Conservation (phyloP, 2,329 filamentous ascomycete species). For the Tolypocladium cylindrosporum region DNA sequence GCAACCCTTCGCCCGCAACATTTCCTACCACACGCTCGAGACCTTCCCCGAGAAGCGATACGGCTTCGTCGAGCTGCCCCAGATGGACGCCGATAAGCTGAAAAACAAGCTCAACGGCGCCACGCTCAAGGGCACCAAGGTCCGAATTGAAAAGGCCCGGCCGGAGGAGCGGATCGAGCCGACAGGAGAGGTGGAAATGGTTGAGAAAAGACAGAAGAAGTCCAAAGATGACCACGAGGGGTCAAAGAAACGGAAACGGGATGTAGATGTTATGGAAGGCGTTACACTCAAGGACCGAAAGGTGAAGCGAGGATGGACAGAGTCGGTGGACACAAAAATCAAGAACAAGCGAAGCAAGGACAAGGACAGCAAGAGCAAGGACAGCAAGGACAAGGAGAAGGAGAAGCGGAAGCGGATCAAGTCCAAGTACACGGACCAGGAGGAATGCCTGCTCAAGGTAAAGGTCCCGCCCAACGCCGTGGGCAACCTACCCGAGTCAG, state of each 20-base stretch:
- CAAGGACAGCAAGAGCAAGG: conserved; percentile 35
- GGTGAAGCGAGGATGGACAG: conserved; percentile 85
- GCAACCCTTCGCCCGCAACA: conserved; percentile 57
- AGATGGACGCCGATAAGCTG: conserved; percentile 76
- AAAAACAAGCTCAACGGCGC: conserved; percentile 85
- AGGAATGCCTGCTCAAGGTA: conserved; percentile 80
- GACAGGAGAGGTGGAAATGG: conserved; percentile 19
- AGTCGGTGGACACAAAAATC: conserved; percentile 42
- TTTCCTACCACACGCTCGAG: conserved; percentile 80
- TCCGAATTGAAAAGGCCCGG: conserved; percentile 73
- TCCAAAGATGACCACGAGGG: conserved; percentile 22
- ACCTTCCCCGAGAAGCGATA: conserved; percentile 86
- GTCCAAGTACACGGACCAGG: conserved; percentile 71
- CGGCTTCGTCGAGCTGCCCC: conserved; percentile 80
- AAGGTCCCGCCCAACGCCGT: conserved; percentile 46
- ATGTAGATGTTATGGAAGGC: conserved; percentile 47
- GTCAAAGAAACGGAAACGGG: conserved; percentile 41
- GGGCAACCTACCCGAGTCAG: conserved; percentile 29
- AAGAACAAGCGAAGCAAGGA: conserved; percentile 38
- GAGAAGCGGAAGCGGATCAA: conserved; percentile 50
- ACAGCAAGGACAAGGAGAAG: conserved; percentile 38
- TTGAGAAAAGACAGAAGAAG: conserved; percentile 20
- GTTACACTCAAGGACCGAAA: conserved; percentile 65
- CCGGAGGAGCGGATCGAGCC: conserved; percentile 35
- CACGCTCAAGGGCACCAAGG: conserved; percentile 73